These are phyloP conservation scores for Candida endomychidarum DNA, from an alignment of 805 yeast genomes.

Conservation along the genomic window DNA sequence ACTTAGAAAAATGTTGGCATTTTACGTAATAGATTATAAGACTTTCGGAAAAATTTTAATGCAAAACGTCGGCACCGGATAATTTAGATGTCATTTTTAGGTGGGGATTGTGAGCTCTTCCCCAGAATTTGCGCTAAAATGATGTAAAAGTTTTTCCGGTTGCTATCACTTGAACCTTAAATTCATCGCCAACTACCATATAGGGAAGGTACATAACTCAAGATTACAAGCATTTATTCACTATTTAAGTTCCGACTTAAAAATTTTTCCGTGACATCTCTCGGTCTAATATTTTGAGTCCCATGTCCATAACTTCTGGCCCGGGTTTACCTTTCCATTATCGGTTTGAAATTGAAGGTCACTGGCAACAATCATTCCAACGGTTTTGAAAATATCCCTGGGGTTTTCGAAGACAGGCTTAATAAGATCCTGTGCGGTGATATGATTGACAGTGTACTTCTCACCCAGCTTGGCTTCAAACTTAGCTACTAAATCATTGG, in stretches of 20 bases:
- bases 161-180: neutral
- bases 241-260: too few relatives aligned
- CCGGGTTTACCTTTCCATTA: constrained; percentile 6
- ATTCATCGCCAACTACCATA: neutral
- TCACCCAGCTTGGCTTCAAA: neutral
- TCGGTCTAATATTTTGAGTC: neutral
- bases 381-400: too few relatives aligned
- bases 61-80: neutral
- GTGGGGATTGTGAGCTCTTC: neutral
- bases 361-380: too few relatives aligned
- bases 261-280: too few relatives aligned
- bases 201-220: too few relatives aligned
- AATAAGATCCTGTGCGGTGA: neutral
- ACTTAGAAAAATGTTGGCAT: neutral
- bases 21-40: neutral
- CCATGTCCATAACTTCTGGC: constrained; percentile 12
- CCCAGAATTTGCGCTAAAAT: neutral
- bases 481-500: constrained; percentile 32
- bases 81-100: neutral
- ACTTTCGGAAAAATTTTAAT: neutral
- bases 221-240: too few relatives aligned
- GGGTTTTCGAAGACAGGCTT: too few relatives aligned
- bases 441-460: constrained; percentile 2
- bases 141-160: constrained; percentile 4
- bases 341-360: neutral